A percentile compares a stretch with the other conserved stretches of the same genome.
phyloP scores from a whole-genome alignment of 192 early-diverging fungal species.

The Phlyctochytrium bullatum region DNA sequence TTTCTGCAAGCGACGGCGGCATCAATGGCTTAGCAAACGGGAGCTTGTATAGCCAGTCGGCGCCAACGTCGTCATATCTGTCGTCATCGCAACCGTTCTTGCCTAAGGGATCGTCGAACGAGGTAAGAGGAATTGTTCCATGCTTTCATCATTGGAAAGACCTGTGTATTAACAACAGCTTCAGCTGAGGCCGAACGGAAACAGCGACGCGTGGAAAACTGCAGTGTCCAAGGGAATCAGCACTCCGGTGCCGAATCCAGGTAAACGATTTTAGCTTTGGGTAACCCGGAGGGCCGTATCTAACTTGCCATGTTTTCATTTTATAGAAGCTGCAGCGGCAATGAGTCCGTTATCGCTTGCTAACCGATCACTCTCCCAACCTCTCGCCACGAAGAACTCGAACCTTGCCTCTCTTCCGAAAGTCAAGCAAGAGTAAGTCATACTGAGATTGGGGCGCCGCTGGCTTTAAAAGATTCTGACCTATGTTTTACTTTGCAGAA shows the following conservation, averaged over 20 bases:
- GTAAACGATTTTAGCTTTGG: conserved; percentile 22
- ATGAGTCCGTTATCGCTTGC: conserved; percentile 47
- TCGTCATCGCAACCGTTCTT: too few species aligned
- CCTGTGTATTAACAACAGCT: too few species aligned
- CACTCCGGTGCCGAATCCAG: conserved; percentile 45
- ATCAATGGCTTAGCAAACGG: not conserved
- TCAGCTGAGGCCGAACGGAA: conserved; percentile 8
- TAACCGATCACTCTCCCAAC: conserved; percentile 8
- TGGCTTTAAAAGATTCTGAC: not conserved
- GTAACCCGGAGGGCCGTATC: not conserved
- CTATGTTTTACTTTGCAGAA: conserved; percentile 8
- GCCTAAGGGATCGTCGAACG: too few species aligned
- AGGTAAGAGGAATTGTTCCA: too few species aligned
- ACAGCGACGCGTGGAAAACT: conserved; percentile 7
- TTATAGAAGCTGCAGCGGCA: conserved; percentile 49
- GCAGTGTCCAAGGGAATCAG: conserved; percentile 32
- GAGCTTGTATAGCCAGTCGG: conserved; percentile 12
- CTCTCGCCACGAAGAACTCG: not conserved
- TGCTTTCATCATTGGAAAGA: too few species aligned
- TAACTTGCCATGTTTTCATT: conserved; percentile 6
- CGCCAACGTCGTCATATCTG: conserved; percentile 14
- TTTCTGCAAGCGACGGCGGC: conserved; percentile 7
- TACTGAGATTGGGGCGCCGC: not conserved
- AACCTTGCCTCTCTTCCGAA: conserved; percentile 25
- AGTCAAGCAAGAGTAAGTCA: conserved; percentile 28